Conservation (phyloP, 352 stramenopile species). For the Lagenidium giganteum region DNA sequence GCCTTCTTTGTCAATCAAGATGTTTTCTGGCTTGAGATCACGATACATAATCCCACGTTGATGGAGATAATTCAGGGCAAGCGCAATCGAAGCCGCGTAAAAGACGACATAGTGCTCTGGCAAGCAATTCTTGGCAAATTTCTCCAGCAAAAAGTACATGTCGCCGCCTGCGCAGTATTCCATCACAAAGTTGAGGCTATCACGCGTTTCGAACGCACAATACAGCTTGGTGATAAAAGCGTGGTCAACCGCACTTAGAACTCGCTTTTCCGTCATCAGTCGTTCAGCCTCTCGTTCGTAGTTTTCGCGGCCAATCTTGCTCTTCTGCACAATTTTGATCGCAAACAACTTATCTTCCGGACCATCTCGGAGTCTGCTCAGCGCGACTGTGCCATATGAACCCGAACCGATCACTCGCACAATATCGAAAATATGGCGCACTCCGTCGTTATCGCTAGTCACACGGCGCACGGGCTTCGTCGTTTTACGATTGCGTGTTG, state of each 20-base stretch:
- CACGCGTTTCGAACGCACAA: slow-evolving; percentile 86
- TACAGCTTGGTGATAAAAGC: slow-evolving; percentile 98
- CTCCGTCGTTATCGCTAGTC: slow-evolving; percentile 9
- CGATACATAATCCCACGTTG: slow-evolving; percentile 78
- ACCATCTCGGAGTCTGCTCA: slow-evolving; percentile 42
- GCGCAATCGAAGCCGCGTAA: slow-evolving; percentile 95
- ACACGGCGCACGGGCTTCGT: too few species aligned
- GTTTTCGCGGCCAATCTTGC: slow-evolving; percentile 32
- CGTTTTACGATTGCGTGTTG: too few species aligned
- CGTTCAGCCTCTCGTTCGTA: slow-evolving; percentile 41
- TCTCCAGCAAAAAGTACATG: slow-evolving; percentile 92
- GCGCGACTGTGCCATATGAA: slow-evolving; percentile 69
- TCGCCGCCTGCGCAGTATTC: slow-evolving; percentile 98
- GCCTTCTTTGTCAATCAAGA: slow-evolving; percentile 85
- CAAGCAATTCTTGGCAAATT: slow-evolving; percentile 90
- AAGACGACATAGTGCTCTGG: slow-evolving; percentile 91
- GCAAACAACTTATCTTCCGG: slow-evolving; percentile 50
- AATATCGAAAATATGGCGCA: slow-evolving; percentile 62
- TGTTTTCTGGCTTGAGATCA: slow-evolving; percentile 91
- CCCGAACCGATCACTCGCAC: slow-evolving; percentile 67
- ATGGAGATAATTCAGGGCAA: slow-evolving; percentile 91
- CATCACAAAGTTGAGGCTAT: slow-evolving; percentile 97
- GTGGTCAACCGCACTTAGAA: slow-evolving; percentile 93
- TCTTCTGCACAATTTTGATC: slow-evolving; percentile 77
- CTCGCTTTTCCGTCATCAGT: slow-evolving; percentile 96